Conservation (phyloP, 352 stramenopile species). For the Pythium aphanidermatum region DNA sequence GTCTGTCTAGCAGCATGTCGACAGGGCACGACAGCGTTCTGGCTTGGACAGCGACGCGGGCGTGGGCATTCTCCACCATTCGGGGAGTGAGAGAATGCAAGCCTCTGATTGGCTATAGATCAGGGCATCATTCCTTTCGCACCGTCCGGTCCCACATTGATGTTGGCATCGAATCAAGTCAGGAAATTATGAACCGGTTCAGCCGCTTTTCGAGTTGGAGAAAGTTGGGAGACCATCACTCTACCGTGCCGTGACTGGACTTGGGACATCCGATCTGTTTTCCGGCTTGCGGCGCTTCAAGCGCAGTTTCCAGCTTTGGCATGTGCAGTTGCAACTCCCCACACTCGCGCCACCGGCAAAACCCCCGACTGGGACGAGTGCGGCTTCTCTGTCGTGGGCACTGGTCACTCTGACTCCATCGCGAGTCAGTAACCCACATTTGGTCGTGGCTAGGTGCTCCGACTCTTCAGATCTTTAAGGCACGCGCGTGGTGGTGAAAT, state of each 20-base stretch:
- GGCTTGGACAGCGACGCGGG: too few species aligned
- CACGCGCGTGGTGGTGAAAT: too few species aligned
- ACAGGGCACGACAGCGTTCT: conserved; percentile 13
- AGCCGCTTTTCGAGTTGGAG: background rate
- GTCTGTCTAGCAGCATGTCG: conserved; percentile 2
- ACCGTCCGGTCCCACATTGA: conserved; percentile 25
- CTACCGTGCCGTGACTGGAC: background rate
- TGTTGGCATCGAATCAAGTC: conserved; percentile 20
- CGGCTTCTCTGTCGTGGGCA: too few species aligned
- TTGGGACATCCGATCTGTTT: conserved; percentile 5
- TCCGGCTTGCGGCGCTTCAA: background rate
- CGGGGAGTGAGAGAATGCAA: background rate
- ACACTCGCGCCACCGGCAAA: too few species aligned
- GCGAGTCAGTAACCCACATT: too few species aligned
- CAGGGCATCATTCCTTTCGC: conserved; percentile 20
- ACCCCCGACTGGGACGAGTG: too few species aligned
- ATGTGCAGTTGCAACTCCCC: background rate
- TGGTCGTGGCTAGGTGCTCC: too few species aligned
- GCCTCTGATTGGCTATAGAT: conserved; percentile 11
- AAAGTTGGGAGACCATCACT: conserved; percentile 2
- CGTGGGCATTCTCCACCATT: background rate
- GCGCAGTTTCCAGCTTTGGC: background rate
- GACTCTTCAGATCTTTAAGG: too few species aligned
- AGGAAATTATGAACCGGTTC: conserved; percentile 1
- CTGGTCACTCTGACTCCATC: too few species aligned